Conservation (phyloP, 257 asterid species). For the Solanum bulbocastanum region DNA sequence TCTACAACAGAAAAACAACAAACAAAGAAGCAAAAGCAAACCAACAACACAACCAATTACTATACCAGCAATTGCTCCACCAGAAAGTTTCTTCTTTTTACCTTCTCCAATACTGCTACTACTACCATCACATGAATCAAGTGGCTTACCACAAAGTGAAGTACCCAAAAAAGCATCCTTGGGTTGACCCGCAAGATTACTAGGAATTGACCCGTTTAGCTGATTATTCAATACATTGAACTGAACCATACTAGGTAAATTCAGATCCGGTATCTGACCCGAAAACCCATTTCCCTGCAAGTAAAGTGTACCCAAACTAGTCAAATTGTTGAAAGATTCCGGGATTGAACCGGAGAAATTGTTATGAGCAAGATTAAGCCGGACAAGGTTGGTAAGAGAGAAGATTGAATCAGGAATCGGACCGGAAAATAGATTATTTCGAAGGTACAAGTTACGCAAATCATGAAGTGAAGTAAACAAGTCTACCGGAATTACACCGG, state of each 20-base stretch:
- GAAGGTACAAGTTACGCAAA: constrained; percentile 57
- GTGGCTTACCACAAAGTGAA: constrained; percentile 68
- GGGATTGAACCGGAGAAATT: constrained; percentile 63
- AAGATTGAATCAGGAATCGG: constrained; percentile 46
- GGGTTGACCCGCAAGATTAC: constrained; percentile 34
- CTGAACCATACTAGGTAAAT: constrained; percentile 38
- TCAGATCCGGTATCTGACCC: constrained; percentile 57
- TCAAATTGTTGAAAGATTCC: constrained; percentile 37
- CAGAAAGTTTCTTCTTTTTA: constrained; percentile 50
- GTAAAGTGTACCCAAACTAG: constrained; percentile 66
- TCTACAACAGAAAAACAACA: constrained; percentile 50
- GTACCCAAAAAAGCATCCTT: constrained; percentile 47
- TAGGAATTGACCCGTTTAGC: constrained; percentile 57
- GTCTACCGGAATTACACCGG: constrained; percentile 58
- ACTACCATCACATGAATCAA: constrained; percentile 31
- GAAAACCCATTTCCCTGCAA: constrained; percentile 55
- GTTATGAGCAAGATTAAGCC: constrained; percentile 55
- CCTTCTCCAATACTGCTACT: background rate
- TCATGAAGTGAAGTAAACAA: constrained; percentile 28
- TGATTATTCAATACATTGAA: constrained; percentile 61
- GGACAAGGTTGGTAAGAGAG: constrained; percentile 41
- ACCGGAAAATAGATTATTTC: constrained; percentile 55
- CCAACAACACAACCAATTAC: constrained; percentile 57
- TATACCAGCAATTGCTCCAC: constrained; percentile 88
- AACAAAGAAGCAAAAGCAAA: constrained; percentile 31